A percentile compares a stretch with the other conserved stretches of the same genome.
These are phyloP conservation scores for Vigna trinervia DNA, from an alignment of 306 rosid species.

Conservation along the genomic window DNA sequence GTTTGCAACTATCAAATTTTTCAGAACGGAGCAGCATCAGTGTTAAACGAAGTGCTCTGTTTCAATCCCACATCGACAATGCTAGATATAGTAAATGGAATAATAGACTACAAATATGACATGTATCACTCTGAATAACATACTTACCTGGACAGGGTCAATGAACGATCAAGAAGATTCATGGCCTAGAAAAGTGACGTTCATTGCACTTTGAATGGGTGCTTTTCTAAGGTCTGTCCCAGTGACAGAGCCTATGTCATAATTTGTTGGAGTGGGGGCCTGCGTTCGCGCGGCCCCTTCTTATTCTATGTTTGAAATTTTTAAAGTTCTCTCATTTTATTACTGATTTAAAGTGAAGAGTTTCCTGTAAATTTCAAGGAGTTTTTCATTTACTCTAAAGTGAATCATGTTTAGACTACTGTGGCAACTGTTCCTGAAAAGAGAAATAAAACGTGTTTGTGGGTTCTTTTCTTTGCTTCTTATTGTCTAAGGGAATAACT, in stretches of 20 bases:
- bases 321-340: no score
- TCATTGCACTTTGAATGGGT: conserved; percentile 59
- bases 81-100: no score
- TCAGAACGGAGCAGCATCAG: not conserved
- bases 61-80: not conserved
- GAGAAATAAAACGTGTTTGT: no score
- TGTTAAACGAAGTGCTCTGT: not conserved
- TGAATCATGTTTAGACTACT: no score
- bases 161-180: conserved; percentile 46
- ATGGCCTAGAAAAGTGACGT: conserved; percentile 56
- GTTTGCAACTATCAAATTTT: not conserved
- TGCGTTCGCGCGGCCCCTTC: conserved; percentile 59
- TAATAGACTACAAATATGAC: not conserved
- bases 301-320: no score
- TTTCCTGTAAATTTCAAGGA: no score
- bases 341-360: no score
- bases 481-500: no score
- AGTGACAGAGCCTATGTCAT: conserved; percentile 54
- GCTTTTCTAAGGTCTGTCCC: conserved; percentile 46
- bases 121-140: not conserved
- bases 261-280: conserved; percentile 56
- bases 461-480: not conserved
- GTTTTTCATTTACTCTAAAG: no score
- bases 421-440: no score
- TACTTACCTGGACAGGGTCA: conserved; percentile 56